Conservation (phyloP, 2,329 filamentous ascomycete genomes). For the Colletotrichum kahawae region DNA sequence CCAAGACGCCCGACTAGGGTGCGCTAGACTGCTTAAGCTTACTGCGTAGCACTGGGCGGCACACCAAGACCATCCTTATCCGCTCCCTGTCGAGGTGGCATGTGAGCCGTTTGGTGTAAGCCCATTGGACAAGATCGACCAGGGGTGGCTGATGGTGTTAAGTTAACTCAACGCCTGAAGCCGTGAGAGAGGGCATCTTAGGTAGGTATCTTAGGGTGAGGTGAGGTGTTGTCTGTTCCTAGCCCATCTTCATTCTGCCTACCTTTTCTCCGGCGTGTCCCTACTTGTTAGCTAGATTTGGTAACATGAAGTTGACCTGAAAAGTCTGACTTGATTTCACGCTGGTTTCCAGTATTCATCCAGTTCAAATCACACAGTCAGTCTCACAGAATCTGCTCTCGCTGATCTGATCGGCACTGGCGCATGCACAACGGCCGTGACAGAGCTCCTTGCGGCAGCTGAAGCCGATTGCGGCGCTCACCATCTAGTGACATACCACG, state of each 20-base stretch:
- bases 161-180: background rate
- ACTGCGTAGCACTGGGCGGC: background rate
- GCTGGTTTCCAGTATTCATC: background rate
- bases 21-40: slow-evolving; percentile 7
- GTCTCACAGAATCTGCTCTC: background rate
- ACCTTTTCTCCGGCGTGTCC: background rate
- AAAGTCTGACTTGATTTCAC: background rate
- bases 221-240: background rate
- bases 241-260: background rate
- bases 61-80: background rate
- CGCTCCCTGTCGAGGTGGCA: background rate
- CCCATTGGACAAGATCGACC: slow-evolving; percentile 1
- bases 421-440: slow-evolving; percentile 6
- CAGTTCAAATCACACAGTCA: background rate
- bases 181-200: background rate
- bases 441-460: background rate
- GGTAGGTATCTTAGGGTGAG: background rate
- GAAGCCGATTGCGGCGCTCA: slow-evolving; percentile 5
- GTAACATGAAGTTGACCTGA: background rate
- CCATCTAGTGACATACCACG: background rate
- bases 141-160: background rate
- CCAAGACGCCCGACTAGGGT: background rate
- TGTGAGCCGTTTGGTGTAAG: slow-evolving; percentile 20
- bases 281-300: background rate
- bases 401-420: background rate